A percentile compares a stretch with the other conserved stretches of the same genome.
phyloP scores from a whole-genome alignment of 2,329 filamentous ascomycete genomes.

The Trichoderma arundinaceum region DNA sequence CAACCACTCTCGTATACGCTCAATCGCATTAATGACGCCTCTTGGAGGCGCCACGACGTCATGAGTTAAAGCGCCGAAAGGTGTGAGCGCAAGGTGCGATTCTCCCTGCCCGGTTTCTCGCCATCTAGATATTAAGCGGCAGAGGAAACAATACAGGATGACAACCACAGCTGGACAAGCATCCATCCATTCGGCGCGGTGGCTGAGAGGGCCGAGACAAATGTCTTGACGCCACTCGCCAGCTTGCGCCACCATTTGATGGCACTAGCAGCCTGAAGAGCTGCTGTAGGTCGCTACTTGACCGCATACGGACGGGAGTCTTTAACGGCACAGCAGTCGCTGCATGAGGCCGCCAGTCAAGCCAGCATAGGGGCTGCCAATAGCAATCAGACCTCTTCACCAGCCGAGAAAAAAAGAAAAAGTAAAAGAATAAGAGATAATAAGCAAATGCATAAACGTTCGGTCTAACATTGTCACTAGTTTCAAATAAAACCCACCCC shows the following conservation, averaged over 20 bases:
- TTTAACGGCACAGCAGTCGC: no score
- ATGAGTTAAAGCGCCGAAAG: neutral
- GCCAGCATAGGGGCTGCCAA: no score
- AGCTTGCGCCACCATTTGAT: conserved; percentile 8
- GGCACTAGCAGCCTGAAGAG: neutral
- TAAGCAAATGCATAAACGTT: no score
- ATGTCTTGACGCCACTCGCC: conserved; percentile 1
- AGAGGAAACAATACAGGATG: neutral
- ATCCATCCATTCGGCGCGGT: conserved; percentile 12
- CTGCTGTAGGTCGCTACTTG: no score
- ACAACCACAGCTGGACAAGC: neutral
- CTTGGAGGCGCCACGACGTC: conserved; percentile 8
- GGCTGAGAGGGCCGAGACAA: neutral
- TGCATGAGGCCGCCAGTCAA: no score
- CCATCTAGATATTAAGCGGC: neutral
- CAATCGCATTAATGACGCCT: conserved; percentile 8
- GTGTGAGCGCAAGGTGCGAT: neutral
- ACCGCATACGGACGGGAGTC: no score
- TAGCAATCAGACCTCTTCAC: no score
- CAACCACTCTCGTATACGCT: neutral
- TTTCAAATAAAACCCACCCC: no score
- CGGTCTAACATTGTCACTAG: no score
- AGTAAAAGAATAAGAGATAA: no score
- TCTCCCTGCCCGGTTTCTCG: neutral
- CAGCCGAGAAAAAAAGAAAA: no score